Evolutionary conservation across 768 basidiomycete species (phyloP), one percentile per base, ranked within the genome.

Genomic region (Gloeopeniophorella convolvens): DNA sequence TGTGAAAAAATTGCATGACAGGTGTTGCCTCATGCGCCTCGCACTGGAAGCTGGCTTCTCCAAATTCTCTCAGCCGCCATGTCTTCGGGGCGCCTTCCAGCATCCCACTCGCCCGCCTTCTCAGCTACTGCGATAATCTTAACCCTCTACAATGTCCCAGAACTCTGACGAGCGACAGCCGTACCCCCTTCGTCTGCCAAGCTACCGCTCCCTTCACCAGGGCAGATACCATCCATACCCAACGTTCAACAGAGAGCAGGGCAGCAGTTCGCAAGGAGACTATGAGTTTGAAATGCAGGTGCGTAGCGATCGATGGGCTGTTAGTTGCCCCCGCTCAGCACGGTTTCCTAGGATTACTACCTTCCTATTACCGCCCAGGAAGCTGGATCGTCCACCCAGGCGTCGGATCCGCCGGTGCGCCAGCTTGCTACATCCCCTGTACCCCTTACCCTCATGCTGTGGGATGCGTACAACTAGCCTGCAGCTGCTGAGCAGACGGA

Each of bases 141-240:
- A 27, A 21, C 21, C 43, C 23, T 21, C 26, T 13, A 54, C 42
- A 23, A 54, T 54, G 52, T 54, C 52, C 26, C 46, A 53, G 15
- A 37, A 48, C 16, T 42, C 46, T 39, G 34, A 54, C 26, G 52
- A 54, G 24, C 40, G 34, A 21, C 54, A 42, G 10, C 10, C 51
- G 10, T 56, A 56, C 27, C 55, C 55, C 34, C 52, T 56, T 27
- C 52, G 55, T 24, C 55, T 56, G 10, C 55, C 55, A 18, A 56
- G 48, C 28, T 56, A 56, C 41, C 55, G 55, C 23, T 56, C 35
- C 46, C 55, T 56, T 28, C 55, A 56, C 33, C 55, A 56, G 12
- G 46, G 40, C 9, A 44, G 55, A 35, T 56, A 40, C 35, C 55
- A 56, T 30, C 55, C 55, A 4, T 56, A 56, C 35, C 51, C 55